Base-by-base conservation (phyloP, 2,329 filamentous ascomycete genomes). In the Exophiala xenobiotica region DNA sequence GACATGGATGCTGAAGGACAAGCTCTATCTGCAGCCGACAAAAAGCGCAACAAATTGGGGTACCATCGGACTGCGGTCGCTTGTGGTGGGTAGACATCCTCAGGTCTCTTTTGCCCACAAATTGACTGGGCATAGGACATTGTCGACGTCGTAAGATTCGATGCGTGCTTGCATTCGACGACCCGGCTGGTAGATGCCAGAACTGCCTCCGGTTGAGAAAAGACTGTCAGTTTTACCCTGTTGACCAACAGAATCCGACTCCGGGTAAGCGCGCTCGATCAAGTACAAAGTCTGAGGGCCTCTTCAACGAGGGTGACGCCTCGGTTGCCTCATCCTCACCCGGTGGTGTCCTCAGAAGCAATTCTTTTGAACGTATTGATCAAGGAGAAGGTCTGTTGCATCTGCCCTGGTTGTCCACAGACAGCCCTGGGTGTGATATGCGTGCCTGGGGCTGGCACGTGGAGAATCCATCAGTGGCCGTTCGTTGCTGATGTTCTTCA, bases 201-300 rank as follows among this genome's bases (percentile, higher is more conserved):
- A 96, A 95, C 73, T 97, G 92, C 71, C 95, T 96, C 64, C 84
- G 90, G 40, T 74, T 97, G 65, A 95, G 95, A 70, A 96, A 95
- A 65, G 90, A 96, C 59, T 97, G 92, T 71, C 89, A 87, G 66
- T 97, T 95, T 71, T 88, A 85, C 62, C 88, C 91, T 0, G 91
- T 96, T 18, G 90, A 96, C 59, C 88, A 90, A 66, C 79, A 82
- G 60, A 56, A 20, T 23, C 81, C 80, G 20, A 76, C 78, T 7
- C 66, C 75, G 31, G 73, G 75, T 51, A 75, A 74, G 61, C 74
- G 74, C 54, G 64, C 72, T 33, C 72, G 74, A 23, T 66, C 71
- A 18, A 68, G 59, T 26, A 71, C 71, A 7, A 76, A 76, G 48
- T 54, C 45, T 16, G 77, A 78, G 37, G 49, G 65, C 67, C 3